These are phyloP conservation scores for Collybia sordida DNA, from an alignment of 768 basidiomycete genomes.

Conservation along the genomic window DNA sequence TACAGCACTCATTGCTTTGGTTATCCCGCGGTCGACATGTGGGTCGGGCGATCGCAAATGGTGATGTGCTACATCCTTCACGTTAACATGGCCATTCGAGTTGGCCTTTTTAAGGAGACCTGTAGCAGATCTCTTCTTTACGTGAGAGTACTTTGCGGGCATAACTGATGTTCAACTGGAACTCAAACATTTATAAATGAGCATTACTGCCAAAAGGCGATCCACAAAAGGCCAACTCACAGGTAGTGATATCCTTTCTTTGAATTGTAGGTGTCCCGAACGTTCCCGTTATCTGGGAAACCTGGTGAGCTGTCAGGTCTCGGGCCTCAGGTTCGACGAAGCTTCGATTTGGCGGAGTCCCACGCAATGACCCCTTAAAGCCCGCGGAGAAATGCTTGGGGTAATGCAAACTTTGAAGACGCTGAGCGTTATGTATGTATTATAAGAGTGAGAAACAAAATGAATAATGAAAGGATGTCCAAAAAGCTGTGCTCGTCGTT, in stretches of 20 bases:
- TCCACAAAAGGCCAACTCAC: not conserved
- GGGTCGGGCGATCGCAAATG: conserved; percentile 37
- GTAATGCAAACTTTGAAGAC: not conserved
- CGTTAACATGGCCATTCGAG: conserved; percentile 10
- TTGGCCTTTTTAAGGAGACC: conserved; percentile 47
- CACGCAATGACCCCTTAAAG: not conserved
- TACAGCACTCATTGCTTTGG: conserved; percentile 58
- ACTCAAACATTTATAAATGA: conserved; percentile 1
- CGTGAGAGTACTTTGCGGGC: conserved; percentile 75
- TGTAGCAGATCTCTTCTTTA: conserved; percentile 60
- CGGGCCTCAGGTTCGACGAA: too few relatives aligned
- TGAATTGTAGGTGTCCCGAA: too few relatives aligned
- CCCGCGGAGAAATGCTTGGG: not conserved
- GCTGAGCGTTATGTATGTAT: not conserved
- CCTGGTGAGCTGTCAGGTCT: not conserved
- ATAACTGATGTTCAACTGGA: conserved; percentile 30
- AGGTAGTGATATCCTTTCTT: not conserved
- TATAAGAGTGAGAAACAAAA: too few relatives aligned
- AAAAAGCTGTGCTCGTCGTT: conserved; percentile 13
- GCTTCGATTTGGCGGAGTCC: not conserved
- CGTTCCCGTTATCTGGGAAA: too few relatives aligned
- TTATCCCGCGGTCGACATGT: conserved; percentile 53
- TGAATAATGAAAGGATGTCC: too few relatives aligned
- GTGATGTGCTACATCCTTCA: conserved; percentile 29
- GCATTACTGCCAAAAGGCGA: not conserved